phyloP scores from a whole-genome alignment of 345 rosid species.

The Melaleuca alternifolia region DNA sequence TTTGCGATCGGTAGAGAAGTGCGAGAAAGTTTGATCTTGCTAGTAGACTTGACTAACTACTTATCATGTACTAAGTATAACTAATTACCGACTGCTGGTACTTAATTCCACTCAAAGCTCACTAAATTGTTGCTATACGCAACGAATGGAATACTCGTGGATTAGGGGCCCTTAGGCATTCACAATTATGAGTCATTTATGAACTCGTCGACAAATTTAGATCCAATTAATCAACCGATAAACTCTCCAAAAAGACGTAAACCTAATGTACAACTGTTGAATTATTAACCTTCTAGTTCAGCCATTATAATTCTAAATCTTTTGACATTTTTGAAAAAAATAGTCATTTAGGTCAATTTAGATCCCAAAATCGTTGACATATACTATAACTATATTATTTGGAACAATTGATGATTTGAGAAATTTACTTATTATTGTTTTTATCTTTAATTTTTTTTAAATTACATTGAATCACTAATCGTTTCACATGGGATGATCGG shows the following conservation, averaged over 20 bases:
- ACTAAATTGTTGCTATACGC: not conserved
- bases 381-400: no score
- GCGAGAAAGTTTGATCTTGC: not conserved
- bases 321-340: not conserved
- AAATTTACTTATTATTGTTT: not conserved
- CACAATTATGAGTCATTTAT: not conserved
- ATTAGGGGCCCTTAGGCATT: not conserved
- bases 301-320: not conserved
- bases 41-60: not conserved
- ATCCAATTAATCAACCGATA: not conserved
- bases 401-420: not conserved
- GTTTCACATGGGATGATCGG: not conserved
- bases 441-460: not conserved
- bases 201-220: not conserved
- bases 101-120: not conserved
- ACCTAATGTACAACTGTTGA: rapidly evolving
- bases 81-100: not conserved
- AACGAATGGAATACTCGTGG: not conserved
- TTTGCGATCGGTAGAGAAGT: not conserved
- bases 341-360: rapidly evolving
- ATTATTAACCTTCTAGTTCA: not conserved
- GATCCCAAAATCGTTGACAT: rapidly evolving
- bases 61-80: not conserved
- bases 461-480: rapidly evolving
- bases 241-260: not conserved